Conservation (phyloP, 352 stramenopile species). For the Phytopythium montanum region DNA sequence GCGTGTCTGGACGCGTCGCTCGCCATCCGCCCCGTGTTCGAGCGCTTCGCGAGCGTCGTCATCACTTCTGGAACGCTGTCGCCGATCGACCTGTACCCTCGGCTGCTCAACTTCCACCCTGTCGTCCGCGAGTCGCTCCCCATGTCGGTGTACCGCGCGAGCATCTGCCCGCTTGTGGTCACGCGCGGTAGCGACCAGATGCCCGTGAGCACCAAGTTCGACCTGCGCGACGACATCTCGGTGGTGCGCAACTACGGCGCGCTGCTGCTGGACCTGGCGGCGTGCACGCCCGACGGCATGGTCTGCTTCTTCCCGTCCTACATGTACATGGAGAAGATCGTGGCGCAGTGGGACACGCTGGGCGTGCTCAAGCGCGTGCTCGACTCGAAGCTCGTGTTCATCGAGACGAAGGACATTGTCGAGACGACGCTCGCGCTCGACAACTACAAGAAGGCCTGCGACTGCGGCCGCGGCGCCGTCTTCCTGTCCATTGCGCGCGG, state of each 20-base stretch:
- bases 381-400: constrained; percentile 98
- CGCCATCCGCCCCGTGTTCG: constrained; percentile 98
- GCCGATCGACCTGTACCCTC: constrained; percentile 98
- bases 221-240: constrained; percentile 79
- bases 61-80: constrained; percentile 96
- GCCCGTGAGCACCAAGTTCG: constrained; percentile 95
- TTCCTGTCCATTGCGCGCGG: constrained; percentile 98
- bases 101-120: constrained; percentile 97
- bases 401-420: constrained; percentile 99
- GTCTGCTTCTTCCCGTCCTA: constrained; percentile 99
- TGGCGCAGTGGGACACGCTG: constrained; percentile 95
- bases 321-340: constrained; percentile 98
- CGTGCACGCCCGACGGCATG: constrained; percentile 95
- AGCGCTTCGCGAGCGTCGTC: constrained; percentile 89
- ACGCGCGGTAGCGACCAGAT: constrained; percentile 96
- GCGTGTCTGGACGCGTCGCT: constrained; percentile 97
- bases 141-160: constrained; percentile 98
- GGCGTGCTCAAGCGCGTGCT: constrained; percentile 93
- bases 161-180: constrained; percentile 98
- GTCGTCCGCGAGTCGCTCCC: constrained; percentile 94
- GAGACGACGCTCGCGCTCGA: constrained; percentile 98
- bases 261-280: constrained; percentile 94
- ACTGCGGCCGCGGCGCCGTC: constrained; percentile 94
- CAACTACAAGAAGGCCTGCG: constrained; percentile 98
- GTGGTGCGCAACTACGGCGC: constrained; percentile 97